Evolutionary conservation across 805 yeast genomes (phyloP).

Genomic region (Candida peoriensis): DNA sequence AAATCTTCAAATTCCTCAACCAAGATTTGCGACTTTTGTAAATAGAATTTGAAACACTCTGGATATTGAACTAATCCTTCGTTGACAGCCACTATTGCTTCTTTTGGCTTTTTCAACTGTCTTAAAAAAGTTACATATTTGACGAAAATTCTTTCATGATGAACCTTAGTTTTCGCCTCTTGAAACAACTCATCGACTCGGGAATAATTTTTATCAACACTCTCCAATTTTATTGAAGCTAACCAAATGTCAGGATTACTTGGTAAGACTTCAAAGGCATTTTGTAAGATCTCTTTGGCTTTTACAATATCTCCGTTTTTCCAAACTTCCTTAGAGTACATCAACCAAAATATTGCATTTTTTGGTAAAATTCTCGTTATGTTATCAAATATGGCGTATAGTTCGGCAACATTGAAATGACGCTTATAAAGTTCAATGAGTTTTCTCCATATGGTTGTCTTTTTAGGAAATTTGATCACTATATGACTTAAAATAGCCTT

Average conservation of each 20-base stretch:
- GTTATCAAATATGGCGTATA: constrained; percentile 44
- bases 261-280: constrained; percentile 41
- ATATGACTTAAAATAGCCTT: constrained; percentile 43
- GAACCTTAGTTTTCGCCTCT: constrained; percentile 30
- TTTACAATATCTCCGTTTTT: constrained; percentile 37
- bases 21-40: constrained; percentile 60
- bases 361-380: constrained; percentile 48
- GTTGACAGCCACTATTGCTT: constrained; percentile 37
- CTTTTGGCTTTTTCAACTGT: constrained; percentile 27
- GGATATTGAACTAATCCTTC: constrained; percentile 48
- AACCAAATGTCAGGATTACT: constrained; percentile 56
- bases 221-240: constrained; percentile 66
- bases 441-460: constrained; percentile 43
- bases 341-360: constrained; percentile 48
- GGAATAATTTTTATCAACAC: constrained; percentile 31
- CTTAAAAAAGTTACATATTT: constrained; percentile 53
- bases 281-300: constrained; percentile 49
- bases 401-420: constrained; percentile 22
- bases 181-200: constrained; percentile 34
- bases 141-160: constrained; percentile 52
- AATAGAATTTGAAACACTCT: constrained; percentile 43
- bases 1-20: constrained; percentile 26
- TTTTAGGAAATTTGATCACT: constrained; percentile 42
- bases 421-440: constrained; percentile 34
- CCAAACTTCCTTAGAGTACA: constrained; percentile 74